These are phyloP conservation scores for Mesembryanthemum crystallinum DNA, from an alignment of 148 eudicot species.

Conservation along the genomic window DNA sequence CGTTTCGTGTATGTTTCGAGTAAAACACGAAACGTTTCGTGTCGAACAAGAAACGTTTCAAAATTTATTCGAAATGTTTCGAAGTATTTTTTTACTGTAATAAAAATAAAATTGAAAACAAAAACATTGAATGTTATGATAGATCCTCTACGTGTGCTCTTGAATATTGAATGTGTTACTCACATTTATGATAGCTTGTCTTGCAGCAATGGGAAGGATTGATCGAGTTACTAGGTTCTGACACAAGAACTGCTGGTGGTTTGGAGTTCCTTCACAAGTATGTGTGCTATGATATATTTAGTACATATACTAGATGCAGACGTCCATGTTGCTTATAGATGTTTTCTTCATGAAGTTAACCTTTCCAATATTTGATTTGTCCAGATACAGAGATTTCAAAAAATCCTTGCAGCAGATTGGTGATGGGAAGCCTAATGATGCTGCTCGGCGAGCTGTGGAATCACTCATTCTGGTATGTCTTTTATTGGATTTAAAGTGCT, in stretches of 20 bases:
- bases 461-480: constrained; percentile 65
- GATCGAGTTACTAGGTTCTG: constrained; percentile 78
- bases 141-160: neutral
- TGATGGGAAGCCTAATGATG: constrained; percentile 57
- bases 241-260: constrained; percentile 83
- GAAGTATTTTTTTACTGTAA: too few species aligned
- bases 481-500: neutral
- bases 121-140: too few species aligned
- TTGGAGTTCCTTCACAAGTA: constrained; percentile 93
- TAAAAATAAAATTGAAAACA: too few species aligned
- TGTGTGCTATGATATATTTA: constrained; percentile 4
- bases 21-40: too few species aligned
- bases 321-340: neutral
- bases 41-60: too few species aligned
- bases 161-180: constrained; percentile 5
- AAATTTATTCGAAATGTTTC: too few species aligned
- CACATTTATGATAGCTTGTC: neutral
- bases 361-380: neutral
- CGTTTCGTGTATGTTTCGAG: too few species aligned
- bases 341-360: neutral
- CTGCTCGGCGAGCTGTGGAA: constrained; percentile 80
- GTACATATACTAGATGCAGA: neutral
- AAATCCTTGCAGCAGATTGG: constrained; percentile 75
- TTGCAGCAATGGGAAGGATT: constrained; percentile 98
- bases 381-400: constrained; percentile 90